Base-by-base conservation (phyloP, 257 asterid genomes). In the Nemophila menziesii region DNA sequence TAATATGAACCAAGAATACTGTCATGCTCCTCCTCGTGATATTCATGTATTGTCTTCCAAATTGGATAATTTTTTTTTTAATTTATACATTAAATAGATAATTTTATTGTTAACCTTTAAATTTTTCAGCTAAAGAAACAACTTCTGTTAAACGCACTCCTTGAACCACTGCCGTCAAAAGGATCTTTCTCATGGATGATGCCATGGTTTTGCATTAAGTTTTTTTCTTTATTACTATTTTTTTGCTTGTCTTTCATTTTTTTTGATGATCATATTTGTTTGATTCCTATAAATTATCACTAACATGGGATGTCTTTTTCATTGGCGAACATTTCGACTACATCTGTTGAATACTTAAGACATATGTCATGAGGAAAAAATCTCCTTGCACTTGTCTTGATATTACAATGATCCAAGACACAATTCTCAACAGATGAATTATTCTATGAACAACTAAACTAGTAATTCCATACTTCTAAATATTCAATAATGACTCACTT, bases 151-250 rank as follows among this genome's bases (percentile, higher is more conserved):
- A 89, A 63, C 80, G 87, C 45, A 62, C 76, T 72, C 57, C 70
- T 0, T 80, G 86, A 38, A 54, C 78, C 50, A 62, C 58, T 68
- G 62, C 77, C 43, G 54, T 65, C 54, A 89, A 89, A 75, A 74
- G 95, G 75, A 89, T 76, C 75, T 67, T 80, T 50, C 87, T 76
- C 21, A 71, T 80, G 80, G 98, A 89, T 52, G 98, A 89, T 33
- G 66, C 86, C 21, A 89, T 89, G 98, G 98, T 84, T 67, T 70
- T 89, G 79, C 98, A 89, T 33, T 95, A 95, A 16, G 43, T 39
- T 10, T 21, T 14, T 14, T 16, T 38, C 9, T 29, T 13, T 29
- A 13, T 29, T 29, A 29, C 36, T 29, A 29, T 10, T 2, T 7
- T 29, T 39, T 39, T 39, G 43, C 20, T 39, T n/a, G n/a, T n/a